These are phyloP conservation scores for Trypanosoma platydactyli DNA, from an alignment of 208 protist species.

Conservation along the genomic window DNA sequence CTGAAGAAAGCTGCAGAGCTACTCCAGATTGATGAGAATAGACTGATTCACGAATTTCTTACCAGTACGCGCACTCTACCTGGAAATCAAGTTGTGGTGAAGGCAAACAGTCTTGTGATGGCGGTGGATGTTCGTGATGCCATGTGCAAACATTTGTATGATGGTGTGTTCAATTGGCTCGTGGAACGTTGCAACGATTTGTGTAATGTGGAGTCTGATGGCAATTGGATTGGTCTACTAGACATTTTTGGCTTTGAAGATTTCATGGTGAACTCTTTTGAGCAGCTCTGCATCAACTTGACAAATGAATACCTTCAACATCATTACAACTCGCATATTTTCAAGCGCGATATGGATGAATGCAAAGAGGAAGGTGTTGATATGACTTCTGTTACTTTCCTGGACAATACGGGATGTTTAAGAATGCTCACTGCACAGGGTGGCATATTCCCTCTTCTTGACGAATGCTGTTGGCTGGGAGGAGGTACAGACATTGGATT, in stretches of 20 bases:
- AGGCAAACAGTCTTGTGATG: slow-evolving; percentile 22
- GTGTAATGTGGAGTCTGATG: slow-evolving; percentile 18
- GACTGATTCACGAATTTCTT: slow-evolving; percentile 29
- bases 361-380: slow-evolving; percentile 72
- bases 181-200: slow-evolving; percentile 33
- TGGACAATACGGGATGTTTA: slow-evolving; percentile 70
- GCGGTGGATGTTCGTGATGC: slow-evolving; percentile 60
- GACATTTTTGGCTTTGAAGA: slow-evolving; percentile 47
- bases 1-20: slow-evolving; percentile 26
- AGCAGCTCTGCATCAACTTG: slow-evolving; percentile 45
- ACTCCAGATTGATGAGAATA: slow-evolving; percentile 26
- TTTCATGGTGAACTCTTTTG: slow-evolving; percentile 36
- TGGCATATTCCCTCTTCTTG: slow-evolving; percentile 72
- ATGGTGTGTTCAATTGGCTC: slow-evolving; percentile 42
- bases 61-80: slow-evolving; percentile 25
- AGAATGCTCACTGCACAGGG: slow-evolving; percentile 69
- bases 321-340: slow-evolving; percentile 86
- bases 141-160: slow-evolving; percentile 44
- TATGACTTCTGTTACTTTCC: slow-evolving; percentile 70
- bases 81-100: slow-evolving; percentile 24
- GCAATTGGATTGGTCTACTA: slow-evolving; percentile 42
- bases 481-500: slow-evolving; percentile 58
- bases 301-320: slow-evolving; percentile 42
- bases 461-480: slow-evolving; percentile 81
- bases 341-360: slow-evolving; percentile 64